Conservation (phyloP, 1,284 basidiomycete genomes). For the Xerocomus amazonicus region DNA sequence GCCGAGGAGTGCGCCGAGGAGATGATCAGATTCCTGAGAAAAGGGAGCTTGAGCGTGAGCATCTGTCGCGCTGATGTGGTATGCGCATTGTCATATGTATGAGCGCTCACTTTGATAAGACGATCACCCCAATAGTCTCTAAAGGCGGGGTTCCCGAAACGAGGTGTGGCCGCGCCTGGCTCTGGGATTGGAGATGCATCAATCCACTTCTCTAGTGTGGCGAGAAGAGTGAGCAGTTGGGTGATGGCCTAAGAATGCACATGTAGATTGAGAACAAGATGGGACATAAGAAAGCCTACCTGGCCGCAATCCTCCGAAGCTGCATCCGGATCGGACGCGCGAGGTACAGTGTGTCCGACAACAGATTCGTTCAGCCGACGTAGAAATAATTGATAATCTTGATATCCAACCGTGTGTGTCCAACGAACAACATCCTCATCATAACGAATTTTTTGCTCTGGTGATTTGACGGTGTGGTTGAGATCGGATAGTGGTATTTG, state of each 20-base stretch:
- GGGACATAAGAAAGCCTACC: slow-evolving; percentile 13
- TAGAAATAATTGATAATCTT: slow-evolving; percentile 70
- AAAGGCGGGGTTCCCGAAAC: slow-evolving; percentile 95
- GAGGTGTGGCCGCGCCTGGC: slow-evolving; percentile 60
- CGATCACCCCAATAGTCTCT: slow-evolving; percentile 76
- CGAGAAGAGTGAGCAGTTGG: slow-evolving; percentile 56
- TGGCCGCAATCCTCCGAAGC: slow-evolving; percentile 13
- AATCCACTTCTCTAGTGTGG: slow-evolving; percentile 75
- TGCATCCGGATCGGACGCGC: slow-evolving; percentile 10
- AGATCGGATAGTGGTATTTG: slow-evolving; percentile 39
- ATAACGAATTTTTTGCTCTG: slow-evolving; percentile 53
- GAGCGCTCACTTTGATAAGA: slow-evolving; percentile 64
- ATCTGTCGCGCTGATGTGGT: no score
- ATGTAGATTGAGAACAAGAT: slow-evolving; percentile 13
- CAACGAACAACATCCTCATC: slow-evolving; percentile 70
- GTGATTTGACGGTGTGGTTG: slow-evolving; percentile 30
- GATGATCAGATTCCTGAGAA: slow-evolving; percentile 53
- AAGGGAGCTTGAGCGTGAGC: not conserved
- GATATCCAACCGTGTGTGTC: slow-evolving; percentile 67
- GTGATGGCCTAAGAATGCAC: slow-evolving; percentile 41
- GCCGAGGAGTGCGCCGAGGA: slow-evolving; percentile 55
- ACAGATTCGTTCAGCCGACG: slow-evolving; percentile 72
- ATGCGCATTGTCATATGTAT: no score
- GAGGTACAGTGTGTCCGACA: slow-evolving; percentile 54
- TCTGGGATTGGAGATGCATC: slow-evolving; percentile 75